Evolutionary conservation across 345 rosid species (phyloP), one percentile per base, ranked within the genome.

Genomic region (Brassica rapa): DNA sequence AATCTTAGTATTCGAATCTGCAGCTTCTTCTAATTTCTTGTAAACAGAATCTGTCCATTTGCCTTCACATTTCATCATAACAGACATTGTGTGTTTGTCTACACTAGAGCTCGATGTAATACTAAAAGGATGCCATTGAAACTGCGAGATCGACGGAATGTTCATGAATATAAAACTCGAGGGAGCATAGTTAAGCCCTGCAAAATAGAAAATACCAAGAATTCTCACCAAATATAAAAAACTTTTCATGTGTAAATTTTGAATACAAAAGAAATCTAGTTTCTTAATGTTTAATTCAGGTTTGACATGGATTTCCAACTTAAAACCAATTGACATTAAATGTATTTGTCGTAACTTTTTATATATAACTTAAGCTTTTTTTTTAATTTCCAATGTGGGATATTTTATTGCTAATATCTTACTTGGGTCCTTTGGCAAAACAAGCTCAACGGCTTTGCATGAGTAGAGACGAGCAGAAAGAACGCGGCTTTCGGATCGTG

Each of bases 61-160:
- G 46, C 89, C 89, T 14, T 85, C 86, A 56, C 97, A 88, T 84
- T 89, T 93, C 60, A 89, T 73, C 68, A 89, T 60, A 25, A 93
- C 12, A 57, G 98, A 84, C 82, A 93, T 82, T 1, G 84, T 84
- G 19, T 82, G 74, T 68, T 83, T 74, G 62, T 88, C 89, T 24
- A 80, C 80, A 4, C 66, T 79, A 5, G 95, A 91, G 86, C 91
- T 89, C 4, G 95, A 90, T 77, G 86, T 87, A 72, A 93, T 74
- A 62, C 95, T 93, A 86, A 93, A 93, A 39, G 93, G 77, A 80
- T 93, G 98, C 97, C 97, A 90, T 51, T 93, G 92, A 56, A 85
- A 84, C 80, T 56, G 83, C 4, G 96, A 91, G 63, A 91, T 75
- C 30, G 71, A 68, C 0, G 94, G 90, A 79, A 93, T 83, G 86